These are phyloP conservation scores for Tieghemostelium lacteum DNA, from an alignment of 78 protist species.

Conservation along the genomic window DNA sequence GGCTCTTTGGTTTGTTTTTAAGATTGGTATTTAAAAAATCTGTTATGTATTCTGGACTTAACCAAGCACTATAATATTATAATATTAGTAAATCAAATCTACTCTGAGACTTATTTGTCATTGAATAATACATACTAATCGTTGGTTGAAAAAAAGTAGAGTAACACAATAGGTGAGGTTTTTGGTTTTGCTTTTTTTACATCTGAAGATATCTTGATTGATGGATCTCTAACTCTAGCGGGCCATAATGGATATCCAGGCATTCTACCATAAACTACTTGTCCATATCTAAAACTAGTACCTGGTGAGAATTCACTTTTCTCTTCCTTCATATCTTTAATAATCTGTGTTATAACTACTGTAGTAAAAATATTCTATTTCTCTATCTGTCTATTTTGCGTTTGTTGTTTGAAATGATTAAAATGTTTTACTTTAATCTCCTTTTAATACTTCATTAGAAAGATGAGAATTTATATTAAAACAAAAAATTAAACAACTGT, in stretches of 20 bases:
- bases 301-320: conserved; percentile 44
- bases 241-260: conserved; percentile 77
- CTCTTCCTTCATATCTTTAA: conserved; percentile 16
- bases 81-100: no score
- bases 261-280: conserved; percentile 74
- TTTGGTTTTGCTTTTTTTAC: conserved; percentile 77
- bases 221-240: conserved; percentile 70
- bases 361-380: not conserved
- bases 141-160: conserved; percentile 50
- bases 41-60: conserved; percentile 63
- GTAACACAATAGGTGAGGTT: conserved; percentile 24
- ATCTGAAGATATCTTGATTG: conserved; percentile 28
- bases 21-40: conserved; percentile 22
- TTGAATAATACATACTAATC: conserved; percentile 53
- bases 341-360: not conserved
- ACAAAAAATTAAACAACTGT: no score
- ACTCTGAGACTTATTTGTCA: not conserved
- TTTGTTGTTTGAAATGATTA: not conserved
- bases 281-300: conserved; percentile 58
- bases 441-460: no score
- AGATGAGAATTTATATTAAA: not conserved
- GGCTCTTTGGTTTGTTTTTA: conserved; percentile 60
- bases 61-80: conserved; percentile 59
- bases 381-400: no score
- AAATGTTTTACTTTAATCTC: not conserved